Evolutionary conservation across 176 grass and related monocot genomes (phyloP), one percentile per base, ranked within the genome.

Genomic region (Puya raimondii): DNA sequence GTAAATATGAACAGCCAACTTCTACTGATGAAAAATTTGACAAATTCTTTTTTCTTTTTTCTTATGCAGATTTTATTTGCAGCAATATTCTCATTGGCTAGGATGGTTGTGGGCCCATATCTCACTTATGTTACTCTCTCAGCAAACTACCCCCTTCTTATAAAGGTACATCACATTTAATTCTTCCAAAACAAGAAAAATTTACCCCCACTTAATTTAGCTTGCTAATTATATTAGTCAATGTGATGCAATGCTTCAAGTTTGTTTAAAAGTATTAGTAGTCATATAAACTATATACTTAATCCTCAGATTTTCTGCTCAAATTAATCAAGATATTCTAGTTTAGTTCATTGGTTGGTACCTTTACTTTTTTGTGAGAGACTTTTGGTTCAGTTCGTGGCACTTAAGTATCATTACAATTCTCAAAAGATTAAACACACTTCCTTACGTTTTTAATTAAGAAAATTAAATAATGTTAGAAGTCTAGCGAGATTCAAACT

Each of bases 81-180:
- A 65, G 29, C 27, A 12, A 87, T 63, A 47, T 97, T 97, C 82
- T 97, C 93, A 70, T 73, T 72, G 18, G 93, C 86, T 7, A 81
- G 93, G 72, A 97, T 97, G 89, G 93, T 74, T 13, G 26, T 69
- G 3, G 93, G 89, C 3, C 93, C 89, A 1, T 97, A 92, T 80
- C 71, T 97, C 21, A 68, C 77, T 16, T 92, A 87, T 58, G 84
- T 90, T 23, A 92, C 89, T 12, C 4, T 97, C 14, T 66, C 69
- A 6, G 74, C 89, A 9, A 80, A 90, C 33, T 81, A 97, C 51
- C 93, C 89, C 11, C 64, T 90, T 6, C 72, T 91, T 52, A 88
- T 96, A 67, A 96, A 96, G 84, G 91, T 91, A 76, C 20, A n/a
- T 58, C 20, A 61, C 21, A 20, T 61, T 16, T 18, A 6, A 61